Percentiles rank a stretch among this genome's conserved stretches.
These are phyloP conservation scores for Cavenderia fasciculata DNA, from an alignment of 78 protist species.

Conservation along the genomic window DNA sequence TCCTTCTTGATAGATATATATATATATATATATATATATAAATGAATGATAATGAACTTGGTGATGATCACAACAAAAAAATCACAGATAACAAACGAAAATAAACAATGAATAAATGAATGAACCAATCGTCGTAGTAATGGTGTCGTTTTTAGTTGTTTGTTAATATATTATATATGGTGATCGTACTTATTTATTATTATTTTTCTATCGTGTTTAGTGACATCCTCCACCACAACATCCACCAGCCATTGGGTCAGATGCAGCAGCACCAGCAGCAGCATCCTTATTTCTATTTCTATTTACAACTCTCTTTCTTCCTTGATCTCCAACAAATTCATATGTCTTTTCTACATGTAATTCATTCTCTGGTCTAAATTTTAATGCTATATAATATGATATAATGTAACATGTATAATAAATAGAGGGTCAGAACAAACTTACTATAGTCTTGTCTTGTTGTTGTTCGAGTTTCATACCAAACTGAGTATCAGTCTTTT, in stretches of 20 bases:
- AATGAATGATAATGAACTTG: too few relatives aligned
- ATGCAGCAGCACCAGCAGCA: background rate
- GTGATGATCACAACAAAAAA: too few relatives aligned
- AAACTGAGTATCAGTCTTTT: conserved; percentile 34
- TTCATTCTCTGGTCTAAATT: conserved; percentile 31
- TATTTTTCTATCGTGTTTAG: too few relatives aligned
- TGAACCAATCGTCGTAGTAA: too few relatives aligned
- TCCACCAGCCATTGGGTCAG: background rate
- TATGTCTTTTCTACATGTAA: conserved; percentile 1
- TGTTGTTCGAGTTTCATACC: background rate
- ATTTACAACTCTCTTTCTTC: conserved; percentile 68
- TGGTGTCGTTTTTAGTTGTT: too few relatives aligned
- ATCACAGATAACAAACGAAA: too few relatives aligned
- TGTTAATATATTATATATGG: too few relatives aligned
- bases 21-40: too few relatives aligned
- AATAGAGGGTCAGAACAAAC: background rate
- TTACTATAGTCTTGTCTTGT: background rate
- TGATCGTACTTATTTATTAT: too few relatives aligned
- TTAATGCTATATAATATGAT: conserved; percentile 14
- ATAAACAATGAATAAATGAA: too few relatives aligned
- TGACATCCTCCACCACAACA: conserved; percentile 16
- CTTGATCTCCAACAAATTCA: conserved; percentile 66
- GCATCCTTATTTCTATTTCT: too few relatives aligned
- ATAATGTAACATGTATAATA: background rate
- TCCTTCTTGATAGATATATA: too few relatives aligned